phyloP scores from a whole-genome alignment of 2,329 filamentous ascomycete genomes.

The Diplodia scrobiculata region DNA sequence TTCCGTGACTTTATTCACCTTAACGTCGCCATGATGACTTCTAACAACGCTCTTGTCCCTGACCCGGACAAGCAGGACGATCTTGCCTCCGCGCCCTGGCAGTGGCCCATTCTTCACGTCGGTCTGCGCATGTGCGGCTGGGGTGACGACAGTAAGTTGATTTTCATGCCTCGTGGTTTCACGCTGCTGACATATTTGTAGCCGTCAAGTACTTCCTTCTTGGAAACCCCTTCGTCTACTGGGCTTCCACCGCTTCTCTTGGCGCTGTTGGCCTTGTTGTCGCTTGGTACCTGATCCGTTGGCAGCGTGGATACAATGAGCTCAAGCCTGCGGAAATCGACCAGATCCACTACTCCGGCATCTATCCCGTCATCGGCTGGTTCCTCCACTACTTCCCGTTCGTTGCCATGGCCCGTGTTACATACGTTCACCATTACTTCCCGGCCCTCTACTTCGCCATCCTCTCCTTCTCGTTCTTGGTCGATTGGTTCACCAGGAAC shows the following conservation, averaged over 20 bases:
- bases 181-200: background rate
- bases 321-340: conserved; percentile 80
- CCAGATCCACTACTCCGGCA: conserved; percentile 87
- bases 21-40: conserved; percentile 99
- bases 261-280: conserved; percentile 71
- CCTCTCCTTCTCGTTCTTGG: conserved; percentile 79
- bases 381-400: conserved; percentile 95
- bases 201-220: conserved; percentile 93
- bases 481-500: conserved; percentile 77
- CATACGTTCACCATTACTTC: conserved; percentile 99
- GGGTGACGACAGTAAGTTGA: conserved; percentile 73
- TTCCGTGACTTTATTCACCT: conserved; percentile 96
- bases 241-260: conserved; percentile 82
- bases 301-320: conserved; percentile 92
- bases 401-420: conserved; percentile 96
- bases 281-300: conserved; percentile 84
- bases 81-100: conserved; percentile 94
- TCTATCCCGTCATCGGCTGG: conserved; percentile 94
- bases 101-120: conserved; percentile 95
- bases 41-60: conserved; percentile 95
- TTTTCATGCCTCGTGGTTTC: conserved; percentile 46
- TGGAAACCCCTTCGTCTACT: conserved; percentile 94
- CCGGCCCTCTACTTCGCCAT: conserved; percentile 98
- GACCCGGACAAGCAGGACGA: conserved; percentile 99
- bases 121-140: conserved; percentile 98